These are phyloP conservation scores for Fusarium tjaetaba DNA, from an alignment of 2,329 filamentous ascomycete species.

Conservation along the genomic window DNA sequence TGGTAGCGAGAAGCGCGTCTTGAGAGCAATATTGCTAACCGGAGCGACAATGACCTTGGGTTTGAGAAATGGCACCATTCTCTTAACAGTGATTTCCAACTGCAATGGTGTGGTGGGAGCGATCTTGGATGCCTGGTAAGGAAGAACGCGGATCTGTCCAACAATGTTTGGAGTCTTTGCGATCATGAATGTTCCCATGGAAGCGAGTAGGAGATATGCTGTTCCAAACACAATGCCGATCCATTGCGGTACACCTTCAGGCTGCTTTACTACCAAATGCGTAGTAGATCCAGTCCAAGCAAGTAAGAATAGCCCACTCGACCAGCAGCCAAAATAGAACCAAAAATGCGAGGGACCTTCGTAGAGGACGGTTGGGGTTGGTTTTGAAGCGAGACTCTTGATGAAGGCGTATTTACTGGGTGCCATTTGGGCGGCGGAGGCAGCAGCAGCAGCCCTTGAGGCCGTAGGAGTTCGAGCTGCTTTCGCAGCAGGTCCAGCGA, in stretches of 20 bases:
- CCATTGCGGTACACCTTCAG: conserved; percentile 64
- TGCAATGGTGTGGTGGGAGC: conserved; percentile 48
- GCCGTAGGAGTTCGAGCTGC: conserved; percentile 16
- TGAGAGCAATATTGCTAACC: conserved; percentile 49
- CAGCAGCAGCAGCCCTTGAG: conserved; percentile 16
- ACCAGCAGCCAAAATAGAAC: conserved; percentile 70
- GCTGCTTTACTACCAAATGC: conserved; percentile 48
- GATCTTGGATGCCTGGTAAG: conserved; percentile 42
- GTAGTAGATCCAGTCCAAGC: conserved; percentile 51
- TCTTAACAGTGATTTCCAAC: conserved; percentile 63
- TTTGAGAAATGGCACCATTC: conserved; percentile 59
- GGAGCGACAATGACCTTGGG: conserved; percentile 54
- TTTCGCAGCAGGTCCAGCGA: conserved; percentile 31
- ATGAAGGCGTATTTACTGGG: conserved; percentile 57
- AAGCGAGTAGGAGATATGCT: conserved; percentile 68
- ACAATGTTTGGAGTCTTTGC: conserved; percentile 68
- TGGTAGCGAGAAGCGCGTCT: conserved; percentile 52
- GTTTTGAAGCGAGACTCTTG: conserved; percentile 64
- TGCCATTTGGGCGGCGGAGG: conserved; percentile 29
- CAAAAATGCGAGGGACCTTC: conserved; percentile 70
- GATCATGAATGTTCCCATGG: conserved; percentile 69
- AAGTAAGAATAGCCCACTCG: conserved; percentile 57
- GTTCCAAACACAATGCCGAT: conserved; percentile 66
- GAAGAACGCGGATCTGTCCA: conserved; percentile 65
- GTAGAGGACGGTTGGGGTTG: conserved; percentile 70